Base-by-base conservation (phyloP, 2,329 filamentous ascomycete species). In the Pseudocercospora pini-densiflorae region DNA sequence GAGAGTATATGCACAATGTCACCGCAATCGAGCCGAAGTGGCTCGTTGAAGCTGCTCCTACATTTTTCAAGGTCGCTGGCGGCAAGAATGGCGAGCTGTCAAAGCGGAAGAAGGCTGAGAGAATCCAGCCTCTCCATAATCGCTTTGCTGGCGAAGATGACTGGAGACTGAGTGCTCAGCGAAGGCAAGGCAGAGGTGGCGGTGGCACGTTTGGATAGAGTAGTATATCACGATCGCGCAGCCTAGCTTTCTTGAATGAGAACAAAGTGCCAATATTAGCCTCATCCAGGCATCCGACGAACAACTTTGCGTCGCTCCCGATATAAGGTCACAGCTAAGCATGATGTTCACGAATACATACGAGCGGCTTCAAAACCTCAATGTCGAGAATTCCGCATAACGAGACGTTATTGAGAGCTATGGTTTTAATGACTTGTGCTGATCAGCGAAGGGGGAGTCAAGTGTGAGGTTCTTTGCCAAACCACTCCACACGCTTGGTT, bases 1-100 rank as follows among this genome's bases (percentile, higher is more conserved):
- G 97, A 82, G 95, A 99, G 81, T 99, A 98, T 80, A 98, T 99
- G 95, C 94, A 97, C 76, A 92, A 88, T 77, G 95, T 93, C 14
- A 97, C 93, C 3, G 87, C 88, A 3, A 98, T 99, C 74, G 95
- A 99, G 81, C 94, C 95, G 8, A 97, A 97, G 79, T 90, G 88
- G 88, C 86, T 99, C 23, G 93, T 98, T 0, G 94, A 97, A 75
- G 94, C 94, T 12, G 95, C 96, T n/a, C 95, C 96, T 9, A 97
- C 93, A 0, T 99, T 98, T 83, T 99, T 98, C 88, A 97, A 97
- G 86, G 93, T 98, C 4, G 94, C 95, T 19, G 89, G 92, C 0
- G 94, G 91, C 40, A 93, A 97, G 77, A 85, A 88, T 63, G 65
- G 63, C 36, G 68, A 64, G 1, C 80, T 99, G 75, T 94, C 91